Evolutionary conservation across 2,329 filamentous ascomycete genomes (phyloP).

Genomic region (Colletotrichum ledebouriae): DNA sequence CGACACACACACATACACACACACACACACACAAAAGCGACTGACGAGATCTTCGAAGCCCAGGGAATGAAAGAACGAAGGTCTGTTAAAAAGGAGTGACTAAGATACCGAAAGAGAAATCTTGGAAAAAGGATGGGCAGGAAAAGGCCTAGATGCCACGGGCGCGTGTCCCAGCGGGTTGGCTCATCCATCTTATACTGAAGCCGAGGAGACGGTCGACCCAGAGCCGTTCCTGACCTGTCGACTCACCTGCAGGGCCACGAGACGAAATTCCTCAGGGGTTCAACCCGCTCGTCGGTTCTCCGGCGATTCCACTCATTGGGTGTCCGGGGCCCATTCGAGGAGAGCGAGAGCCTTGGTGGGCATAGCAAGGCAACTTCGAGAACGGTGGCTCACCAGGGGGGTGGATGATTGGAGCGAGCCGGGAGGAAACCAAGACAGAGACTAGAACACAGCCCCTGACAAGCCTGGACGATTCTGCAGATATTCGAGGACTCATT

Average conservation of each 20-base stretch:
- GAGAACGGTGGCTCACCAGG: constrained; percentile 8
- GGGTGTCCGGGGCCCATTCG: constrained; percentile 1
- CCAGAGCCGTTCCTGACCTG: constrained; percentile 25
- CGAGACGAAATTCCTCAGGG: constrained; percentile 33
- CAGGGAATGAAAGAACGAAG: constrained; percentile 26
- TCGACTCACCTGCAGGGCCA: constrained; percentile 23
- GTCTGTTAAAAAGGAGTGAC: constrained; percentile 34
- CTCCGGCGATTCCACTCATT: constrained; percentile 31
- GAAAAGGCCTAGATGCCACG: constrained; percentile 21
- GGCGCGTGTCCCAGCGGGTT: constrained; percentile 29
- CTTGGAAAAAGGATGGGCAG: constrained; percentile 18
- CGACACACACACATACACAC: constrained; percentile 9
- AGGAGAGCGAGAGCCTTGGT: constrained; percentile 18
- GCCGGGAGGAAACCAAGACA: constrained; percentile 6
- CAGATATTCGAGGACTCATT: constrained; percentile 7
- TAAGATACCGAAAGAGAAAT: constrained; percentile 27
- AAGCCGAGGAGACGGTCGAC: constrained; percentile 21
- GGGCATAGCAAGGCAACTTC: neutral
- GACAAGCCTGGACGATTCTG: constrained; percentile 14
- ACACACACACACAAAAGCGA: constrained; percentile 27
- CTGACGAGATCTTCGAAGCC: constrained; percentile 17
- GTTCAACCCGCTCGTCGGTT: constrained; percentile 14
- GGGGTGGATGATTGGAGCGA: neutral
- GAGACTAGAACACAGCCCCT: constrained; percentile 37
- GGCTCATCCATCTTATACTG: constrained; percentile 32